Conservation (phyloP, 345 rosid species). For the Brassica napus region Da-Ae NC_063434.1:24690501-24691000, state of each 20-base stretch:
- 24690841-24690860: constrained; percentile 61
- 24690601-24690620: constrained; percentile 37
- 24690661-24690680: constrained; percentile 50
- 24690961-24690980: constrained; percentile 44
- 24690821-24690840: constrained; percentile 56
- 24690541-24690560: constrained; percentile 18
- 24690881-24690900: constrained; percentile 68
- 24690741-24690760: constrained; percentile 34
- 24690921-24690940: constrained; percentile 36
- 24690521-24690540: constrained; percentile 35
- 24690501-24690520: constrained; percentile 22
- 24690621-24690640: constrained; percentile 38
- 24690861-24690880: constrained; percentile 77
- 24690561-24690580: constrained; percentile 18
- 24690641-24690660: constrained; percentile 38
- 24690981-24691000: constrained; percentile 39
- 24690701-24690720: constrained; percentile 31
- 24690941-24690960: constrained; percentile 38
- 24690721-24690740: constrained; percentile 38
- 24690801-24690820: constrained; percentile 34
- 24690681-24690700: constrained; percentile 39
- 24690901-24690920: constrained; percentile 49
- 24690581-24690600: constrained; percentile 23
- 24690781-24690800: constrained; percentile 21
- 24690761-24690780: constrained; percentile 21